Base-by-base conservation (phyloP, 192 early-diverging fungal genomes). In the Phlyctochytrium planicorne region DNA sequence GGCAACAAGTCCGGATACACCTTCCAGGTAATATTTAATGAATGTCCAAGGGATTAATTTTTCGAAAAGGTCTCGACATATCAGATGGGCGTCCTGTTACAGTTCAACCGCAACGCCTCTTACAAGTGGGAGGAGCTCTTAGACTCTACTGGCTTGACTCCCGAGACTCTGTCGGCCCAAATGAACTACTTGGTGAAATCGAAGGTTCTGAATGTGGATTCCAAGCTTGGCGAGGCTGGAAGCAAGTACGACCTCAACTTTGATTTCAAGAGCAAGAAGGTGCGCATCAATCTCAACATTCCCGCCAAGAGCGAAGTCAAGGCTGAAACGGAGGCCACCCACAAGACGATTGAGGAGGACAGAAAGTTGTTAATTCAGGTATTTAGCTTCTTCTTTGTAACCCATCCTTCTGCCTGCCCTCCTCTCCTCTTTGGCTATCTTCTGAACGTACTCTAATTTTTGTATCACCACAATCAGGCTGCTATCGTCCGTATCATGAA, bases 71-170 rank as follows among this genome's bases (percentile, higher is more conserved):
- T 91, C 2, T 90, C 91, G 3, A 91, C 90, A 1, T 97, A 90
- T 76, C 95, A 99, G 77, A 91, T 98, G 89, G 93, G 90, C 31
- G 87, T 99, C 6, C 83, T 99, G 47, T 77, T 97, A 37, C 90
- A 93, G 75, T 99, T 91, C 82, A 98, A 96, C 75, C 81, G 82
- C 30, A 83, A 78, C 1, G 84, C 88, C 17, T 82, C 84, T 0
- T 95, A 92, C 75, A 87, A 90, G 0, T 88, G 88, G 59, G 87
- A 85, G 52, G 94, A 96, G 59, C 80, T 98, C 2, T 62, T 79
- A n/a, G 75, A 80, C 20, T 81, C 76, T 40, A 99, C 96, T 0
- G 88, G 84, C 16, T 75, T 99, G 33, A 78, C 78, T 57, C 59
- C 80, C 10, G 91, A 93, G 1, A 82, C 82, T 0, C 75, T 98